phyloP scores from a whole-genome alignment of 2,329 filamentous ascomycete species.

The Xylariaceae sp. region DNA sequence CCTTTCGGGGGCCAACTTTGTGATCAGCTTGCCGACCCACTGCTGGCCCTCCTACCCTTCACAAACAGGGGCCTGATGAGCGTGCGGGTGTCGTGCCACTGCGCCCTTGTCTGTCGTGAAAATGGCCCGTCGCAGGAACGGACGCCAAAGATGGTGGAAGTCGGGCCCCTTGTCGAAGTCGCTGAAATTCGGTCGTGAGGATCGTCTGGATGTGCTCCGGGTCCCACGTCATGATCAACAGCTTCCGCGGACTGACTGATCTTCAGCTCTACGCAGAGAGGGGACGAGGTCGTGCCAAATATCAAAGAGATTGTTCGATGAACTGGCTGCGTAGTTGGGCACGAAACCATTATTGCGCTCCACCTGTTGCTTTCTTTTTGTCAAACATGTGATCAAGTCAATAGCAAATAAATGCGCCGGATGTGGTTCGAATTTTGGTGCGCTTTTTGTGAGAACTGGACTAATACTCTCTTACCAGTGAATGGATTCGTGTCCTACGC shows the following conservation, averaged over 20 bases:
- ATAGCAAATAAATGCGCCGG: background rate
- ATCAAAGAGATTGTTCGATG: conserved; percentile 30
- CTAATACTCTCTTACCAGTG: background rate
- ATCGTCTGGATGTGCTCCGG: conserved; percentile 53
- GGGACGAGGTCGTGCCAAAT: conserved; percentile 27
- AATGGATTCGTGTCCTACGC: conserved; percentile 5
- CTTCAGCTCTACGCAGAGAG: conserved; percentile 35
- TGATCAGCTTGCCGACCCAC: conserved; percentile 53
- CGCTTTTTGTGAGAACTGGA: background rate
- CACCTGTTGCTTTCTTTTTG: background rate
- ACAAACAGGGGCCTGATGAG: conserved; percentile 50
- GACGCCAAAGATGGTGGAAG: conserved; percentile 40
- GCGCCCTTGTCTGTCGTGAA: conserved; percentile 47
- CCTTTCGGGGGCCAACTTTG: conserved; percentile 52
- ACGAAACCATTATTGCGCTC: conserved; percentile 23
- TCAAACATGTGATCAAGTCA: background rate
- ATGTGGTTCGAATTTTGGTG: background rate
- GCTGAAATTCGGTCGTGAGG: conserved; percentile 50
- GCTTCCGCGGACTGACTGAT: conserved; percentile 26
- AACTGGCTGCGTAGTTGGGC: conserved; percentile 31
- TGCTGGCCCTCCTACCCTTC: conserved; percentile 40
- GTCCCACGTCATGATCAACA: conserved; percentile 45
- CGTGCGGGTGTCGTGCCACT: conserved; percentile 50
- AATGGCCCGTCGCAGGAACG: conserved; percentile 51
- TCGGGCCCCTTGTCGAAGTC: conserved; percentile 44